Evolutionary conservation across 768 basidiomycete species (phyloP).

Genomic region (Clavulina sp.): DNA sequence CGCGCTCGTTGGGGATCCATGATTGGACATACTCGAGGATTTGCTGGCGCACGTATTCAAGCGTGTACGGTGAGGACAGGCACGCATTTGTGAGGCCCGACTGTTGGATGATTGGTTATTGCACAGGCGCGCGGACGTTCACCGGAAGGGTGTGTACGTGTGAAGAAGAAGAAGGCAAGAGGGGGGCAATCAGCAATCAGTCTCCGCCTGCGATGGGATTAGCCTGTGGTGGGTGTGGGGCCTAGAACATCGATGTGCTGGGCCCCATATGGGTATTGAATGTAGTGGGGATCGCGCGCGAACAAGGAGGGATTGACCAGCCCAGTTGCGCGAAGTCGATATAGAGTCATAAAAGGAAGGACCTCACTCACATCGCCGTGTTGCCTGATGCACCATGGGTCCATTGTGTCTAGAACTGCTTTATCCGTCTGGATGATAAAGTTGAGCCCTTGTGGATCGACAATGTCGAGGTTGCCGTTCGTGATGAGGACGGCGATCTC

Average conservation of each 20-base stretch:
- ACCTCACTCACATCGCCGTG: slow-evolving; percentile 44
- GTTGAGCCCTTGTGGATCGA: slow-evolving; percentile 57
- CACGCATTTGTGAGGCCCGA: slow-evolving; percentile 74
- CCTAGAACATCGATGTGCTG: too few species aligned
- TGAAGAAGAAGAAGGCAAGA: too few species aligned
- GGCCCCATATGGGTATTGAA: too few species aligned
- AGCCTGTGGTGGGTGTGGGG: too few species aligned
- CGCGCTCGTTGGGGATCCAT: slow-evolving; percentile 54
- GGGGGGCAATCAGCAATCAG: too few species aligned
- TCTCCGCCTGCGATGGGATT: too few species aligned
- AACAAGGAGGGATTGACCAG: background rate
- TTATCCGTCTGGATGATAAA: slow-evolving; percentile 64
- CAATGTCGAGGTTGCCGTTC: slow-evolving; percentile 58
- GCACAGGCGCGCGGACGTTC: background rate
- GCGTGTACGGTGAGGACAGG: slow-evolving; percentile 46
- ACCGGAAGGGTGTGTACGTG: background rate
- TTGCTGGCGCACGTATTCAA: slow-evolving; percentile 36
- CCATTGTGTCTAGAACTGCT: slow-evolving; percentile 54
- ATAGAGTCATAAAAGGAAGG: background rate
- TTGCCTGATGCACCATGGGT: slow-evolving; percentile 70
- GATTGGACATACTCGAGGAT: slow-evolving; percentile 66
- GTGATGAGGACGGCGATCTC: slow-evolving; percentile 74
- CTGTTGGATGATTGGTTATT: too few species aligned
- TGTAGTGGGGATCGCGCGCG: too few species aligned
- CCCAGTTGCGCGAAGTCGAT: background rate